A percentile compares a stretch with the other conserved stretches of the same genome.
phyloP scores from a whole-genome alignment of 2,329 filamentous ascomycete genomes.

The Aspergillus bombycis region DNA sequence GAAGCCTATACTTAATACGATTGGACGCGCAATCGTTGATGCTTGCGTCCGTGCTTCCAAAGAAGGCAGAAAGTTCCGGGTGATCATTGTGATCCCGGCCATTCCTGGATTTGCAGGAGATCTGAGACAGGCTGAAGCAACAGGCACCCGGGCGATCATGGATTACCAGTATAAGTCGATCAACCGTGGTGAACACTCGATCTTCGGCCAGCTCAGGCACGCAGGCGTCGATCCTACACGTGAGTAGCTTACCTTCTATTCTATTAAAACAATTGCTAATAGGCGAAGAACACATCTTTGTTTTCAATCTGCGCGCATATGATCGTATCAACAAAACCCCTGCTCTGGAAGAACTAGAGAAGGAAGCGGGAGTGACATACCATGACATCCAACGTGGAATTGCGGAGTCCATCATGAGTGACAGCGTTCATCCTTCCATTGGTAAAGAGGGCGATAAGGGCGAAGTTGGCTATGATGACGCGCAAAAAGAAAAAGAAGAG shows the following conservation, averaged over 20 bases:
- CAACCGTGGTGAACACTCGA: conserved; percentile 86
- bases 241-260: conserved; percentile 25
- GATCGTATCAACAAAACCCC: conserved; percentile 87
- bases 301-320: conserved; percentile 92
- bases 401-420: conserved; percentile 83
- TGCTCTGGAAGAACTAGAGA: conserved; percentile 72
- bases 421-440: conserved; percentile 62
- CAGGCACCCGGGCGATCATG: conserved; percentile 92
- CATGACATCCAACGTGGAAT: conserved; percentile 84
- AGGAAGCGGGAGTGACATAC: conserved; percentile 80
- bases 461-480: conserved; percentile 42
- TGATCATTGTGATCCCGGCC: conserved; percentile 88
- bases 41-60: conserved; percentile 80
- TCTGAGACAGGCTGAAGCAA: conserved; percentile 77
- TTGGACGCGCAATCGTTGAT: conserved; percentile 88
- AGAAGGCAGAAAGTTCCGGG: conserved; percentile 82
- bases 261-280: conserved; percentile 41
- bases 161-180: conserved; percentile 98
- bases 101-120: conserved; percentile 95
- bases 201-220: conserved; percentile 75
- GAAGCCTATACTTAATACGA: conserved; percentile 80
- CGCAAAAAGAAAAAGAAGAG: conserved; percentile 43
- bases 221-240: conserved; percentile 73
- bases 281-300: conserved; percentile 72
- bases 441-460: conserved; percentile 50